These are phyloP conservation scores for Dipodascopsis uninucleata DNA, from an alignment of 805 yeast genomes.

Conservation along the genomic window DNA sequence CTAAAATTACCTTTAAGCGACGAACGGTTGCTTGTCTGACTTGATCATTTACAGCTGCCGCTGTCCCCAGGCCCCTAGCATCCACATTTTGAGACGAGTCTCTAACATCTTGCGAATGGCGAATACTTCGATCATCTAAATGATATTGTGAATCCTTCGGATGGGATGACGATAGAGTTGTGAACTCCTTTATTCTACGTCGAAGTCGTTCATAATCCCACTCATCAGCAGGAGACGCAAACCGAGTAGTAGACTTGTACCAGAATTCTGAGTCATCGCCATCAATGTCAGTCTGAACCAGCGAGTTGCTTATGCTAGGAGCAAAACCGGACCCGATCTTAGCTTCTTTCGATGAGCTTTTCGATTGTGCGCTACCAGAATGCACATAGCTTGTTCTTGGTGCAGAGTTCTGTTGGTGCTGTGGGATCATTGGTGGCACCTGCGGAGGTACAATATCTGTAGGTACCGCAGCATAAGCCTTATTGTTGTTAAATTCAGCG, in stretches of 20 bases:
- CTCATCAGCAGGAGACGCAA: conserved; percentile 22
- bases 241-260: conserved; percentile 23
- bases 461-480: conserved; percentile 1
- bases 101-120: conserved; percentile 1
- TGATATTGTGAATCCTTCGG: neutral
- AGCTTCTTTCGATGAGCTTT: neutral
- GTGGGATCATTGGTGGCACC: neutral
- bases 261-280: conserved; percentile 25
- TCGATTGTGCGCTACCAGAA: too few species aligned
- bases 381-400: neutral
- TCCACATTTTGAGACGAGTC: neutral
- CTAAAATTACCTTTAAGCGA: conserved; percentile 15
- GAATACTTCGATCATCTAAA: neutral
- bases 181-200: conserved; percentile 18
- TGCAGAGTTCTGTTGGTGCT: neutral
- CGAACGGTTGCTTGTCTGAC: conserved; percentile 16
- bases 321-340: neutral
- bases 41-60: conserved; percentile 15
- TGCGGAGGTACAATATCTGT: neutral
- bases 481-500: conserved; percentile 8
- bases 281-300: conserved; percentile 22
- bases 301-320: conserved; percentile 12
- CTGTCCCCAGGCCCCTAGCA: conserved; percentile 15
- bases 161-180: neutral
- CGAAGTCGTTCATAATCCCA: conserved; percentile 24